These are phyloP conservation scores for Hygrocybe coccinea DNA, from an alignment of 768 basidiomycete species.

Conservation along the genomic window DNA sequence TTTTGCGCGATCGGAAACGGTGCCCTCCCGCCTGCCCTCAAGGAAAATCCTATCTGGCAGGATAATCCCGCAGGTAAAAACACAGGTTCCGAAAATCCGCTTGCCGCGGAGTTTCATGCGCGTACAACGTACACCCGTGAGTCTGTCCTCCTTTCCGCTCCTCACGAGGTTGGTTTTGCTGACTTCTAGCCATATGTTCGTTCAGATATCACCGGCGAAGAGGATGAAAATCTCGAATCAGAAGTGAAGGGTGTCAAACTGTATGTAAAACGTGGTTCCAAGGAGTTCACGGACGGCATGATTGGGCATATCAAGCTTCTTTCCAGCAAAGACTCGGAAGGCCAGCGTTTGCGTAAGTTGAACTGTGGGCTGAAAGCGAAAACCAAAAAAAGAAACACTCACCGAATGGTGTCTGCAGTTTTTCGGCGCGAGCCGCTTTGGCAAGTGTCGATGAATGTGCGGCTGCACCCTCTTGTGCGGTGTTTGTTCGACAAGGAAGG, in stretches of 20 bases:
- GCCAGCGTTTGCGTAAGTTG: conserved; percentile 48
- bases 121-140: conserved; percentile 1
- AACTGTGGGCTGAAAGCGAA: too few relatives aligned
- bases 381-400: conserved; percentile 9
- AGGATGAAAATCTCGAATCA: conserved; percentile 51
- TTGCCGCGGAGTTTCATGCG: conserved; percentile 14
- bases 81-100: neutral
- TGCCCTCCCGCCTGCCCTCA: conserved; percentile 8
- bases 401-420: conserved; percentile 36
- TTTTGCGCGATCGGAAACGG: conserved; percentile 25
- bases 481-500: conserved; percentile 56
- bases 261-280: conserved; percentile 52
- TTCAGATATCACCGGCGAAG: conserved; percentile 57
- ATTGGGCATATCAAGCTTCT: conserved; percentile 59
- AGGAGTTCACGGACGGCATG: conserved; percentile 56
- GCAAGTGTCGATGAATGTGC: conserved; percentile 66
- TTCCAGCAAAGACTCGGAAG: conserved; percentile 35
- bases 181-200: neutral
- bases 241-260: conserved; percentile 61
- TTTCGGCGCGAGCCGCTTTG: conserved; percentile 68
- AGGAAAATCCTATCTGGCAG: conserved; percentile 12
- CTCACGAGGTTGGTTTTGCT: neutral
- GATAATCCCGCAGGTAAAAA: neutral
- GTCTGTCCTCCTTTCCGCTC: neutral
- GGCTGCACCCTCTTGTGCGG: conserved; percentile 49